Evolutionary conservation across 768 basidiomycete species (phyloP).

Genomic region (Auriscalpium microsporum): DNA sequence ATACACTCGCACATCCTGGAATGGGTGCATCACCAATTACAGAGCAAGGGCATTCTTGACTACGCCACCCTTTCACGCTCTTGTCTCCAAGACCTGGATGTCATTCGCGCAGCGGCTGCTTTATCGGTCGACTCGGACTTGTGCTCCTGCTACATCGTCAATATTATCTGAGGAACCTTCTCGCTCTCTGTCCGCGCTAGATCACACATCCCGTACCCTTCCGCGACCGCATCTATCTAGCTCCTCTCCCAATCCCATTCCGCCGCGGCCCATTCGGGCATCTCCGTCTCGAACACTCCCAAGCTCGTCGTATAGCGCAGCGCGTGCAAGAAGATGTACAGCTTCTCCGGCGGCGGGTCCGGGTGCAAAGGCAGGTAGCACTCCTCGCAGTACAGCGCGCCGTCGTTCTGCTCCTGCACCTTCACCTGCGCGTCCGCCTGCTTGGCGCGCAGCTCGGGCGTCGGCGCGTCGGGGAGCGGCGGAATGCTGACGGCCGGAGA

Average conservation of each 20-base stretch:
- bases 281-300: constrained; percentile 76
- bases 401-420: constrained; percentile 19
- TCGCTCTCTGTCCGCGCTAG: no score
- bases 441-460: constrained; percentile 18
- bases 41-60: no score
- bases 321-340: constrained; percentile 96
- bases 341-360: constrained; percentile 84
- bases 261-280: constrained; percentile 83
- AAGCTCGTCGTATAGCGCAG: constrained; percentile 73
- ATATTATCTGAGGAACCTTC: no score
- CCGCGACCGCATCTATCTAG: background rate
- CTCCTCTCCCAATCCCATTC: constrained; percentile 50
- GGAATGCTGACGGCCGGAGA: constrained; percentile 7
- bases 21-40: no score
- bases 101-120: no score
- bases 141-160: no score
- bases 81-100: no score
- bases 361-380: constrained; percentile 91
- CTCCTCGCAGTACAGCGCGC: constrained; percentile 64
- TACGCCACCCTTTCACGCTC: no score
- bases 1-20: no score
- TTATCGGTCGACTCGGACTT: no score
- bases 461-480: constrained; percentile 24
- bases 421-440: constrained; percentile 23
- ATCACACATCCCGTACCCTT: no score